Conservation (phyloP, 108 stramenopile species). For the Aurantiochytrium sp. region DNA sequence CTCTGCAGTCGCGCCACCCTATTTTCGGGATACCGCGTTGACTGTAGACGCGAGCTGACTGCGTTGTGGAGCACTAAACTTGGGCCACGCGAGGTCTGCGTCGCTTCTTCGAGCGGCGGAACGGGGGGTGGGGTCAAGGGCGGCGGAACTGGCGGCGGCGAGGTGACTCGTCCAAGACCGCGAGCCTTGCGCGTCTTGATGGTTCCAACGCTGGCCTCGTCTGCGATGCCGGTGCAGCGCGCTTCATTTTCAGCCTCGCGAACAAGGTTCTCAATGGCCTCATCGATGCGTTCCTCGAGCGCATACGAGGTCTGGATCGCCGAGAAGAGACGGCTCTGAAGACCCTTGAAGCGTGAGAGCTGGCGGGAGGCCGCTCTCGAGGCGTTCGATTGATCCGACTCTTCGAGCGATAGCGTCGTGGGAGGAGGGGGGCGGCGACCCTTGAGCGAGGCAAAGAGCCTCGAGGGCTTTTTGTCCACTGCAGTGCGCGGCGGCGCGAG, state of each 20-base stretch:
- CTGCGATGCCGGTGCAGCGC: background rate
- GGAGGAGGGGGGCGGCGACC: background rate
- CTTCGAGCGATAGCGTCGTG: background rate
- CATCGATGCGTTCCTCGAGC: background rate
- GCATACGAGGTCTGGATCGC: background rate
- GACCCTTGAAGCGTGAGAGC: background rate
- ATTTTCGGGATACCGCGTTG: background rate
- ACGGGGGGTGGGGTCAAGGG: too few relatives aligned
- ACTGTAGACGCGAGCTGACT: background rate
- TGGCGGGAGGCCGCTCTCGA: background rate
- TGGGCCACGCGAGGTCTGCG: background rate
- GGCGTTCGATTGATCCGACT: background rate
- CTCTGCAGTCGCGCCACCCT: background rate
- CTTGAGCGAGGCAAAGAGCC: background rate
- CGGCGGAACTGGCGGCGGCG: too few relatives aligned
- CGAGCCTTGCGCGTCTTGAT: background rate
- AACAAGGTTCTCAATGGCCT: background rate
- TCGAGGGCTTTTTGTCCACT: background rate
- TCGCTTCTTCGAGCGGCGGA: background rate
- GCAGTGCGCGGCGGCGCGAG: background rate
- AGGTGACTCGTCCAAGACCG: too few relatives aligned
- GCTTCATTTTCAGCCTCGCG: background rate
- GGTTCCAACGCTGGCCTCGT: background rate
- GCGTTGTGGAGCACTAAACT: background rate
- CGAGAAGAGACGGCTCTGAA: background rate